These are phyloP conservation scores for Glarea lozoyensis DNA, from an alignment of 495 filamentous ascomycete species.

Conservation along the genomic window DNA sequence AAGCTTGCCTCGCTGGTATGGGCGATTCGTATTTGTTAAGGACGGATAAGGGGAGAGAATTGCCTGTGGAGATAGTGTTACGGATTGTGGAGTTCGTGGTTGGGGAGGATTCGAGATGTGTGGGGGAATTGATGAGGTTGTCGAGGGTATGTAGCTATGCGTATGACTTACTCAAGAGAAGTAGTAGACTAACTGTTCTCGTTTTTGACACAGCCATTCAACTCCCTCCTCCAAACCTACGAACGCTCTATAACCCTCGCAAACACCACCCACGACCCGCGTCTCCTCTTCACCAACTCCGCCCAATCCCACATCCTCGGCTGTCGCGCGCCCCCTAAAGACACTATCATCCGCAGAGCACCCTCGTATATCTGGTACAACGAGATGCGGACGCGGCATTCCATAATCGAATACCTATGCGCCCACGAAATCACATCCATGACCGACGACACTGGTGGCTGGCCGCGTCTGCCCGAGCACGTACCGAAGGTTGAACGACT, in stretches of 20 bases:
- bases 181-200: neutral
- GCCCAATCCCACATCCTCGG: neutral
- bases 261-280: neutral
- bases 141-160: constrained; percentile 11
- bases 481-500: constrained; percentile 5
- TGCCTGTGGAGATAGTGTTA: too few species aligned
- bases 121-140: constrained; percentile 1
- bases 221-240: constrained; percentile 11
- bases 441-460: constrained; percentile 1
- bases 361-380: constrained; percentile 14
- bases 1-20: too few species aligned
- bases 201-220: constrained; percentile 6
- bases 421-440: constrained; percentile 12
- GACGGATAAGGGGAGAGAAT: too few species aligned
- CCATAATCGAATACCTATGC: constrained; percentile 9
- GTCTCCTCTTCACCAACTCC: constrained; percentile 1
- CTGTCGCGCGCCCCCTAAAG: neutral
- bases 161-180: neutral
- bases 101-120: constrained; percentile 1
- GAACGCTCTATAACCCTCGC: constrained; percentile 11
- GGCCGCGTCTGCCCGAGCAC: constrained; percentile 7
- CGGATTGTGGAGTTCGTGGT: constrained; percentile 13
- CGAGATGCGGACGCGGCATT: constrained; percentile 5
- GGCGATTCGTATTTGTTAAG: too few species aligned
- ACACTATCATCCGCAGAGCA: neutral